These are phyloP conservation scores for Colletotrichum lini DNA, from an alignment of 2,329 filamentous ascomycete genomes.

Conservation along the genomic window DNA sequence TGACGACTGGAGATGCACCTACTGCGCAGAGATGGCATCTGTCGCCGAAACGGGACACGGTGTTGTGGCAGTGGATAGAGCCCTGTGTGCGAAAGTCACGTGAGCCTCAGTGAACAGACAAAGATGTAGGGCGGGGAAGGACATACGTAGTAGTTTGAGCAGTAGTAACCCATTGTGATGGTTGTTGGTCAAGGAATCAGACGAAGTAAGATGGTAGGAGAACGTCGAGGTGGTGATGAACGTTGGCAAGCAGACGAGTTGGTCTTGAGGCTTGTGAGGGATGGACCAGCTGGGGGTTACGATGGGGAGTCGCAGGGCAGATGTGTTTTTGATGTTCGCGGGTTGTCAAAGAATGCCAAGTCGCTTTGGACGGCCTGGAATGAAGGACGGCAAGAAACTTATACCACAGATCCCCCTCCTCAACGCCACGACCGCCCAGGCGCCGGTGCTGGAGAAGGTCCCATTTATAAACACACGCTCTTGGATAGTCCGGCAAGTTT, in stretches of 20 bases:
- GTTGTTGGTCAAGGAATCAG: background rate
- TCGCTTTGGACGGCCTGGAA: background rate
- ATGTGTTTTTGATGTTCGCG: constrained; percentile 23
- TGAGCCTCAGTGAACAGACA: background rate
- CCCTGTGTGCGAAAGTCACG: constrained; percentile 43
- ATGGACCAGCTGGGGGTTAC: constrained; percentile 35
- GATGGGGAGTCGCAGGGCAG: constrained; percentile 8
- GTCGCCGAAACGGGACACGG: constrained; percentile 49
- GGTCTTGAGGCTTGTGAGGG: constrained; percentile 22
- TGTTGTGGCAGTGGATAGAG: constrained; percentile 52
- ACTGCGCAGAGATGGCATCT: constrained; percentile 50
- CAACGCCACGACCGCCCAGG: constrained; percentile 38
- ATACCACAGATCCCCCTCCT: constrained; percentile 25
- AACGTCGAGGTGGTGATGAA: background rate
- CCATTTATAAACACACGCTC: constrained; percentile 38
- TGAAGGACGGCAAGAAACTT: constrained; percentile 27
- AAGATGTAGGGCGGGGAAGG: background rate
- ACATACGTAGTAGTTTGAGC: constrained; percentile 52
- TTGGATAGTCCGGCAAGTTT: constrained; percentile 38
- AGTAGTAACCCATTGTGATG: constrained; percentile 49
- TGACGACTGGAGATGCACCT: constrained; percentile 9
- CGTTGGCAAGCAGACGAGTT: background rate
- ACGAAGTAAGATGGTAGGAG: constrained; percentile 11
- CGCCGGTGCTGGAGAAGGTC: constrained; percentile 25
- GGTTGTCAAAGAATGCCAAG: constrained; percentile 39